These are phyloP conservation scores for Calocybe indica DNA, from an alignment of 768 basidiomycete genomes.

Conservation along the genomic window DNA sequence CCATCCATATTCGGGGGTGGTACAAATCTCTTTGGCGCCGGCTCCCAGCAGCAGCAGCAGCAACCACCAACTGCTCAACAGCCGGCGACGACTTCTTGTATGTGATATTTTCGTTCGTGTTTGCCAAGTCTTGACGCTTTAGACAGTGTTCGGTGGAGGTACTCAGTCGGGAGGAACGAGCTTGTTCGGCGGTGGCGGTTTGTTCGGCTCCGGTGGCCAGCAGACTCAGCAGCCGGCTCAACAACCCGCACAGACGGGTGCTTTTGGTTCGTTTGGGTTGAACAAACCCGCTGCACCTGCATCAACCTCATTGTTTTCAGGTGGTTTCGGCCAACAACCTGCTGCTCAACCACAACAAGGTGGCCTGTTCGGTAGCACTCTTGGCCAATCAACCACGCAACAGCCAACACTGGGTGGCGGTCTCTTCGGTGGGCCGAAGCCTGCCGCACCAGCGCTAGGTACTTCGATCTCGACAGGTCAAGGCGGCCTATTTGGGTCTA, in stretches of 20 bases:
- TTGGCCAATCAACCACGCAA: slow-evolving; percentile 36
- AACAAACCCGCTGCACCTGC: slow-evolving; percentile 33
- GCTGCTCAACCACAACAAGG: slow-evolving; percentile 21
- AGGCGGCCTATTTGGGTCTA: slow-evolving; percentile 36
- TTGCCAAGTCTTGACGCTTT: neutral
- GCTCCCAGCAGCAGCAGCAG: slow-evolving; percentile 25
- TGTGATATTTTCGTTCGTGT: slow-evolving; percentile 7
- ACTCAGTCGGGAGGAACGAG: slow-evolving; percentile 14
- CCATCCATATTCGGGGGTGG: slow-evolving; percentile 22
- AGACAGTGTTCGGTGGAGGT: slow-evolving; percentile 31
- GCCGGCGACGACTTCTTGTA: slow-evolving; percentile 28
- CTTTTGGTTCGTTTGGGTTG: slow-evolving; percentile 35
- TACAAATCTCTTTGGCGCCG: slow-evolving; percentile 27
- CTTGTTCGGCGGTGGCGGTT: slow-evolving; percentile 29
- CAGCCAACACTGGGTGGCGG: slow-evolving; percentile 41
- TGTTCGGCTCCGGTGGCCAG: slow-evolving; percentile 24
- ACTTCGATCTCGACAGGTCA: slow-evolving; percentile 34
- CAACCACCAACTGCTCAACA: slow-evolving; percentile 24
- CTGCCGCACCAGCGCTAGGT: slow-evolving; percentile 45
- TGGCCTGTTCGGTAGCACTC: slow-evolving; percentile 46
- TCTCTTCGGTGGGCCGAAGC: slow-evolving; percentile 39
- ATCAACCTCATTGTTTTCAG: slow-evolving; percentile 29
- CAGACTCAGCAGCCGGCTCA: slow-evolving; percentile 34
- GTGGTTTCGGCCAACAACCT: slow-evolving; percentile 36
- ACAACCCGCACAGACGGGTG: slow-evolving; percentile 24